These are phyloP conservation scores for Pleurotus djamor DNA, from an alignment of 768 basidiomycete genomes.

Conservation along the genomic window DNA sequence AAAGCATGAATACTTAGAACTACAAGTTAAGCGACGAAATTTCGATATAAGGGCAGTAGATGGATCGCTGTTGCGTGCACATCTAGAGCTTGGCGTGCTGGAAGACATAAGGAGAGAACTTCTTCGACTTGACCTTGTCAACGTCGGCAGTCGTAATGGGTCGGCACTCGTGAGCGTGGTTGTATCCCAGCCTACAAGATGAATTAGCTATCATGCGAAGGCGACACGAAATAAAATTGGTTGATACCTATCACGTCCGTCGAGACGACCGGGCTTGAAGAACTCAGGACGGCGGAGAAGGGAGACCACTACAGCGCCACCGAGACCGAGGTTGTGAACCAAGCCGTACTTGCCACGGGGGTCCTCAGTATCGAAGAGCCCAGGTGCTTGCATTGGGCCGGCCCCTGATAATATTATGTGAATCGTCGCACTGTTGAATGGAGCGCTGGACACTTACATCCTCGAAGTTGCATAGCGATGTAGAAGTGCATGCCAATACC, in stretches of 20 bases:
- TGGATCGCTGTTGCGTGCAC: not conserved
- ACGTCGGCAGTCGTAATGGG: slow-evolving; percentile 63
- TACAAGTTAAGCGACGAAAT: not conserved
- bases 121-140: slow-evolving; percentile 73
- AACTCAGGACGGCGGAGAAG: slow-evolving; percentile 78
- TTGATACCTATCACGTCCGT: slow-evolving; percentile 63
- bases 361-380: slow-evolving; percentile 60
- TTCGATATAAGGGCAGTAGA: not conserved
- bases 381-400: slow-evolving; percentile 80
- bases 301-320: slow-evolving; percentile 77
- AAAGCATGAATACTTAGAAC: not conserved
- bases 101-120: slow-evolving; percentile 49
- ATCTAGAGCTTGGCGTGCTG: slow-evolving; percentile 43
- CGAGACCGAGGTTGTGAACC: slow-evolving; percentile 82
- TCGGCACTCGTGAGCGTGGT: slow-evolving; percentile 70
- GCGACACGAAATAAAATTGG: not conserved
- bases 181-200: slow-evolving; percentile 66
- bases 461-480: slow-evolving; percentile 77
- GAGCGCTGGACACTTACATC: slow-evolving; percentile 40
- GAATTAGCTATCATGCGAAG: not conserved
- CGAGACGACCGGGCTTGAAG: slow-evolving; percentile 59
- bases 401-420: slow-evolving; percentile 49
- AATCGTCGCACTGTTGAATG: not conserved
- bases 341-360: slow-evolving; percentile 76
- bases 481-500: slow-evolving; percentile 89